Evolutionary conservation across 768 basidiomycete genomes (phyloP).

Genomic region (Leucogyrophana mollusca): DNA sequence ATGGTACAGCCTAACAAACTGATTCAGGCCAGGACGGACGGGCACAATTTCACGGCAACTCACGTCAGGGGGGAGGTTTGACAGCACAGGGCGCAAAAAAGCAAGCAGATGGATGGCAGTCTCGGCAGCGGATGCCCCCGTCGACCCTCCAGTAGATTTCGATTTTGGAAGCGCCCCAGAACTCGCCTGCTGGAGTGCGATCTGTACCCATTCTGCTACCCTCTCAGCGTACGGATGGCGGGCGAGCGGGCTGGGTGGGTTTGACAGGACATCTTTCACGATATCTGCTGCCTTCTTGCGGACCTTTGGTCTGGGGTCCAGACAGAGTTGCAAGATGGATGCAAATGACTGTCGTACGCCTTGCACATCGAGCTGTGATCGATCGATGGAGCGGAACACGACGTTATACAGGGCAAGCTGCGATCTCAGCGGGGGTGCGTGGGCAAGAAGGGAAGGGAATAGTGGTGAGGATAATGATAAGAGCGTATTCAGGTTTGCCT

Average conservation of each 20-base stretch:
- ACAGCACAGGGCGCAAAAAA: constrained; percentile 61
- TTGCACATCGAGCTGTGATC: constrained; percentile 63
- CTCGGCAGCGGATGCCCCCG: constrained; percentile 61
- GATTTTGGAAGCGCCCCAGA: constrained; percentile 59
- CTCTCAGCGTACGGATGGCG: constrained; percentile 85
- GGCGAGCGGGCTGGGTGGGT: constrained; percentile 73
- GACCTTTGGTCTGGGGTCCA: constrained; percentile 93
- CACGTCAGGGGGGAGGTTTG: constrained; percentile 66
- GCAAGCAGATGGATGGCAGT: constrained; percentile 77
- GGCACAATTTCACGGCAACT: constrained; percentile 26
- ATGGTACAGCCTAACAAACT: constrained; percentile 61
- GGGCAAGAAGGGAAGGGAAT: constrained; percentile 60
- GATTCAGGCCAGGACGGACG: constrained; percentile 13
- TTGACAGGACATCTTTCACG: constrained; percentile 71
- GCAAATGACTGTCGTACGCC: constrained; percentile 81
- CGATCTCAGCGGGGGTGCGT: constrained; percentile 84
- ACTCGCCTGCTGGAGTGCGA: constrained; percentile 63
- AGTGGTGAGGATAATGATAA: constrained; percentile 76
- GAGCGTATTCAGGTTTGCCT: constrained; percentile 68
- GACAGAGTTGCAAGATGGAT: constrained; percentile 75
- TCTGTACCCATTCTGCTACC: constrained; percentile 77
- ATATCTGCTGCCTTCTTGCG: constrained; percentile 88
- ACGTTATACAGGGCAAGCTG: constrained; percentile 76
- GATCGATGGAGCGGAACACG: constrained; percentile 69
- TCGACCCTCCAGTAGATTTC: constrained; percentile 52